phyloP scores from a whole-genome alignment of 257 asterid genomes.

The Solanum arcanum region DNA sequence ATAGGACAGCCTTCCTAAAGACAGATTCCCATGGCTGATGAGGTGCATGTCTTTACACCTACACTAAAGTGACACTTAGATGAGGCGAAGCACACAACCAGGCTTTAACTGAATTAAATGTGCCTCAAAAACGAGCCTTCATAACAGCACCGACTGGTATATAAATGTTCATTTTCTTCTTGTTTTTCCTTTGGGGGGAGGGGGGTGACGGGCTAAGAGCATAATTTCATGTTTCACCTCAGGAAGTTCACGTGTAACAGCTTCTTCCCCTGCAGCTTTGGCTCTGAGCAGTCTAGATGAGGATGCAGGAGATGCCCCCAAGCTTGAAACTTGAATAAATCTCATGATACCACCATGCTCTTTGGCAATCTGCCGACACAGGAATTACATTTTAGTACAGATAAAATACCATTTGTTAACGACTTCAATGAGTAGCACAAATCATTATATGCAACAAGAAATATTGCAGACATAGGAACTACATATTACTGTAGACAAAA shows the following conservation, averaged over 20 bases:
- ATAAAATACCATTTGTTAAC: not conserved
- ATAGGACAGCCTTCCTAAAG: not conserved
- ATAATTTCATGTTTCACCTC: slow-evolving; percentile 35
- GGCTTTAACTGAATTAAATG: not conserved
- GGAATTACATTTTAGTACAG: not conserved
- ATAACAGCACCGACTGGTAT: not conserved
- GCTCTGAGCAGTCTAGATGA: slow-evolving; percentile 70
- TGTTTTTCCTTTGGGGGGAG: not conserved
- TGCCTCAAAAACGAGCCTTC: not conserved
- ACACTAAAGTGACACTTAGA: not conserved
- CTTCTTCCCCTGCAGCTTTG: slow-evolving; percentile 96
- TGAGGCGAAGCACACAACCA: not conserved
- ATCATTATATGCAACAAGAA: not conserved
- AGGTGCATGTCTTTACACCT: not conserved
- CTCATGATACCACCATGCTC: slow-evolving; percentile 97
- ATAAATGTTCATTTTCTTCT: not conserved
- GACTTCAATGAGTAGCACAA: not conserved
- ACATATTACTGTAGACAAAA: not conserved
- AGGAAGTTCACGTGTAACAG: slow-evolving; percentile 54
- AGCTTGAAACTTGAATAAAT: slow-evolving; percentile 77
- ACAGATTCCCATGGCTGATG: not conserved
- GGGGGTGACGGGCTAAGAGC: not conserved
- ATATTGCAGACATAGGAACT: slow-evolving; percentile 8
- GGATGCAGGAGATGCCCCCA: slow-evolving; percentile 83
- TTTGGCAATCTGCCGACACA: slow-evolving; percentile 59